Conservation (phyloP, 139 green algal genomes). For the Coelastrella sp. region DNA sequence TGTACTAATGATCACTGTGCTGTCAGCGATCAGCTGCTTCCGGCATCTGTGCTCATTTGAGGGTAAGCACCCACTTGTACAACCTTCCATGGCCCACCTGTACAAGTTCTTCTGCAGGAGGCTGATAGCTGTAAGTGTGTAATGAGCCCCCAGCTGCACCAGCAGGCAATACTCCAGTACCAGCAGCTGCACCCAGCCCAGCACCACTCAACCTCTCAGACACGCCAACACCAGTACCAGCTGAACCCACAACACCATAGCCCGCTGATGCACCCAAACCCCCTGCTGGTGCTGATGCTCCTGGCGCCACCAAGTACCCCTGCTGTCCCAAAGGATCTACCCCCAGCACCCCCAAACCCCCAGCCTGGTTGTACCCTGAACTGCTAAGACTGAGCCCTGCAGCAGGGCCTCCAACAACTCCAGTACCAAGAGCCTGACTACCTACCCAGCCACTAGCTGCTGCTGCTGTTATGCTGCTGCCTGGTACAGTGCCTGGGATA, state of each 20-base stretch:
- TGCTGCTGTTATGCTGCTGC: neutral
- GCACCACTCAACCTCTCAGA: neutral
- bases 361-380: neutral
- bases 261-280: neutral
- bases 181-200: neutral
- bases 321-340: neutral
- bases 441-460: neutral
- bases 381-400: neutral
- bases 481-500: neutral
- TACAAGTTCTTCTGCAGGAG: slow-evolving; percentile 75
- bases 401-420: neutral
- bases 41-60: no score
- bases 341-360: neutral
- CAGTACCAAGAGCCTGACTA: neutral
- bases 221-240: neutral
- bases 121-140: slow-evolving; percentile 52
- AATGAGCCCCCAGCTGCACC: neutral
- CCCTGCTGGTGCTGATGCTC: neutral
- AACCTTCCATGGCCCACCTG: slow-evolving; percentile 34
- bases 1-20: no score
- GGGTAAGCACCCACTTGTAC: no score
- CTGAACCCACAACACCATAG: neutral
- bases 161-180: slow-evolving; percentile 20
- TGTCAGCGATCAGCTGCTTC: no score
- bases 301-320: neutral